Percentiles rank a stretch among this genome's conserved stretches.
Conservation (phyloP, 2,329 filamentous ascomycete genomes). For the Seiridium unicorne region DNA sequence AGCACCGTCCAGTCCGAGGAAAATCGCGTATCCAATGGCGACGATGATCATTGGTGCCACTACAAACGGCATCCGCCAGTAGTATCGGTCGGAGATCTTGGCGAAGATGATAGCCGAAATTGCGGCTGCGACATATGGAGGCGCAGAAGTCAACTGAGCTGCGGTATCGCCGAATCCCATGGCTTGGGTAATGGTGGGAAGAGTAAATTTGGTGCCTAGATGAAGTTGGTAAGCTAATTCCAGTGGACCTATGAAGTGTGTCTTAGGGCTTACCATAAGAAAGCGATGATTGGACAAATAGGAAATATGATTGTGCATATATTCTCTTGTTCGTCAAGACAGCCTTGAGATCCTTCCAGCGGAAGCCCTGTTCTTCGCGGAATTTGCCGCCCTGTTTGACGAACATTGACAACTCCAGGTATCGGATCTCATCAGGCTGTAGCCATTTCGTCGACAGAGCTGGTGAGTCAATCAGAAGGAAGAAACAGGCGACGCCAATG, state of each 20-base stretch:
- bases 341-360: constrained; percentile 9
- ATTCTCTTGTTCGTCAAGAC: constrained; percentile 13
- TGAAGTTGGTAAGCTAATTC: background rate
- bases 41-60: constrained; percentile 58
- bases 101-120: constrained; percentile 63
- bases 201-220: constrained; percentile 25
- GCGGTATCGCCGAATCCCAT: constrained; percentile 30
- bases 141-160: constrained; percentile 54
- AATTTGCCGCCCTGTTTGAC: constrained; percentile 15
- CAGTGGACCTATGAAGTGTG: background rate
- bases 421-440: constrained; percentile 30
- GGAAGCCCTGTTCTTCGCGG: constrained; percentile 7
- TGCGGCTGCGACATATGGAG: constrained; percentile 60
- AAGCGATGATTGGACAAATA: constrained; percentile 24
- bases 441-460: constrained; percentile 33
- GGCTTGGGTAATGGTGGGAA: constrained; percentile 32
- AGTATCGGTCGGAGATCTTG: constrained; percentile 64
- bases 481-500: constrained; percentile 57
- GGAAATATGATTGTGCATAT: constrained; percentile 13
- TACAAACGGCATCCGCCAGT: constrained; percentile 65
- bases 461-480: constrained; percentile 12
- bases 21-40: constrained; percentile 55
- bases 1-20: constrained; percentile 59
- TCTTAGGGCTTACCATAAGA: constrained; percentile 18
- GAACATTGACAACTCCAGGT: constrained; percentile 29